Conservation (phyloP, 2,329 filamentous ascomycete species). For the Diaporthe eres region DNA sequence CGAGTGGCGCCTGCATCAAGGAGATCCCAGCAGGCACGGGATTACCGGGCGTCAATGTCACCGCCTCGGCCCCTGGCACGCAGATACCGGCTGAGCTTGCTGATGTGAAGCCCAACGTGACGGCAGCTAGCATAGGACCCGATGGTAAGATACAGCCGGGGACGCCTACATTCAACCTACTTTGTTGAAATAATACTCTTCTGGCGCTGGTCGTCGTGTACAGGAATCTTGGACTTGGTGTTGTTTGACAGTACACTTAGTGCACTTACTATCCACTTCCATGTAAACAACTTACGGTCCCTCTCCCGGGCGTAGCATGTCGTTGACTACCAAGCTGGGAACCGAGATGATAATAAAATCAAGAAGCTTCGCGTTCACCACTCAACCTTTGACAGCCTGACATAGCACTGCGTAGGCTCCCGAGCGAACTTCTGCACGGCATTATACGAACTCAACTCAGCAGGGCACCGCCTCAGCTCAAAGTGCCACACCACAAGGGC, state of each 20-base stretch:
- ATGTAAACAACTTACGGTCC: too few relatives aligned
- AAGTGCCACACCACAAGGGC: constrained; percentile 56
- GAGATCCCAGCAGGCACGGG: neutral
- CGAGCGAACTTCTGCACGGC: constrained; percentile 50
- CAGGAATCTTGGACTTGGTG: neutral
- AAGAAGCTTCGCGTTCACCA: neutral
- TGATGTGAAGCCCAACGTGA: neutral
- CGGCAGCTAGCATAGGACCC: neutral
- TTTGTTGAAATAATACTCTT: neutral
- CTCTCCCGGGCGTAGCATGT: too few relatives aligned
- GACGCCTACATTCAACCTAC: neutral
- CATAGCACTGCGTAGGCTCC: constrained; percentile 50
- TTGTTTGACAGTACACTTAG: neutral
- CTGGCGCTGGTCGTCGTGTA: neutral
- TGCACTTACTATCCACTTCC: too few relatives aligned
- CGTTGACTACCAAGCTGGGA: neutral
- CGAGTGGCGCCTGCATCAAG: neutral
- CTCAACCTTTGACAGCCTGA: constrained; percentile 36
- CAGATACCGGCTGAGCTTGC: constrained; percentile 12
- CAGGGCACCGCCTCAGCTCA: constrained; percentile 49
- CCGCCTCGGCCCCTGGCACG: neutral
- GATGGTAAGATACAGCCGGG: constrained; percentile 1
- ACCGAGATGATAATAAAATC: neutral
- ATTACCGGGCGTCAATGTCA: neutral
- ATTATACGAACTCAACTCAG: constrained; percentile 46